Evolutionary conservation across 805 yeast species (phyloP), one percentile per base, ranked within the genome.

Genomic region (Isabelozyma heimii): DNA sequence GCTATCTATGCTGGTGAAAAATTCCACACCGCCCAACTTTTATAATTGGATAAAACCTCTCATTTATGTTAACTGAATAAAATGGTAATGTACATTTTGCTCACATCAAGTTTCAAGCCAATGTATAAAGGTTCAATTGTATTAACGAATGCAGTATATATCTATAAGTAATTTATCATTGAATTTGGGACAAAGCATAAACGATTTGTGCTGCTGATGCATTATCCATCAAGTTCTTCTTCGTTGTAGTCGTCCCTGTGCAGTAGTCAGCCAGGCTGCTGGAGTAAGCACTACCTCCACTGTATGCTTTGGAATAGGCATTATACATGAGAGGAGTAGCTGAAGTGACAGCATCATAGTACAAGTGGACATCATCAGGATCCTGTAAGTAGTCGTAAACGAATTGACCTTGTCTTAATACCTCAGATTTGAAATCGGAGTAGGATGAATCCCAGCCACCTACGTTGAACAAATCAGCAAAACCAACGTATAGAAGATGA

Each of bases 401-500:
- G 48, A 43, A 59, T 12, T 30, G 20, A 3, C 50, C 58, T 48
- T 59, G 60, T 43, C 49, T 49, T 7, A 37, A n/a, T 4, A 57
- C 51, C 37, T 51, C 60, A 1, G 13, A 24, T 37, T 52, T 53
- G 44, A 50, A 45, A 5, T 27, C 45, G 7, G 30, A 12, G 37
- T 27, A 47, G 7, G 44, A 45, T 13, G 30, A 24, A 27, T 45
- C 35, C 47, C 51, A 44, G 27, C 33, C 45, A 8, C 44, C 44
- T 15, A 50, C 30, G 17, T 38, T 48, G 15, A 55, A 39, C 40
- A 63, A 53, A 50, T 66, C 71, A 8, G 62, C 61, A 45, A 58
- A 56, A 1, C 71, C 71, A 3, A 52, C 59, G 44, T 54, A 64
- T 13, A 65, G 41, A 14, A 65, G 52, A 52, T 65, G 64, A 16